These are phyloP conservation scores for Entomortierella chlamydospora DNA, from an alignment of 192 early-diverging fungal species.

Conservation along the genomic window DNA sequence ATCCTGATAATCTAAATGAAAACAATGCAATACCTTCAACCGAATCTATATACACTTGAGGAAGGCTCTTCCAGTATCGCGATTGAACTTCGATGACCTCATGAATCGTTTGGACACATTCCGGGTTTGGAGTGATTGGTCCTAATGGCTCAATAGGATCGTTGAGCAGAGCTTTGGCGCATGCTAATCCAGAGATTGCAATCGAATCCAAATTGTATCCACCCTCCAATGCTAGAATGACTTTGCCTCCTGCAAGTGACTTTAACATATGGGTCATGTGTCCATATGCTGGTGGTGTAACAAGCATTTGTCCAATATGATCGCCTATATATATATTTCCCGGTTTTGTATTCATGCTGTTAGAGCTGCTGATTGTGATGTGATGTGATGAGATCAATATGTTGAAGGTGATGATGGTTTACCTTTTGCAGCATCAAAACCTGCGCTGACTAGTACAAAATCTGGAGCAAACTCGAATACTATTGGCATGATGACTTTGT, in stretches of 20 bases:
- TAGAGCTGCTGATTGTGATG: too few relatives aligned
- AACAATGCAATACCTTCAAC: constrained; percentile 35
- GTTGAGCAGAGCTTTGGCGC: constrained; percentile 77
- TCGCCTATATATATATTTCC: constrained; percentile 75
- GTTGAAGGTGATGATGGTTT: not conserved
- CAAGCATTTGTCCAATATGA: constrained; percentile 84
- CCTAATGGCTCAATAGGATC: constrained; percentile 61
- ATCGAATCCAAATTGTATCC: constrained; percentile 88
- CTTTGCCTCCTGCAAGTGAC: constrained; percentile 72
- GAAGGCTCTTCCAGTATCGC: constrained; percentile 60
- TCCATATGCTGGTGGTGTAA: constrained; percentile 85
- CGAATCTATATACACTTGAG: constrained; percentile 41
- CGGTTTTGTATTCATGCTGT: too few relatives aligned
- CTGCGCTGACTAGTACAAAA: constrained; percentile 87
- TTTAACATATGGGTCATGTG: constrained; percentile 90
- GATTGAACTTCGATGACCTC: constrained; percentile 61
- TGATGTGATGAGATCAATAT: too few relatives aligned
- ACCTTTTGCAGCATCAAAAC: constrained; percentile 89
- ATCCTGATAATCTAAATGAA: not conserved
- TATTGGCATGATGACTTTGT: constrained; percentile 83
- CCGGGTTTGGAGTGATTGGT: constrained; percentile 52
- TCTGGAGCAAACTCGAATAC: constrained; percentile 86
- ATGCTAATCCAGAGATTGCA: constrained; percentile 79
- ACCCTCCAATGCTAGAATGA: constrained; percentile 92
- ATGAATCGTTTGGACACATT: constrained; percentile 60